Evolutionary conservation across 179 eudicot species (phyloP), one percentile per base, ranked within the genome.

Genomic region (Camellia oleifera): DNA sequence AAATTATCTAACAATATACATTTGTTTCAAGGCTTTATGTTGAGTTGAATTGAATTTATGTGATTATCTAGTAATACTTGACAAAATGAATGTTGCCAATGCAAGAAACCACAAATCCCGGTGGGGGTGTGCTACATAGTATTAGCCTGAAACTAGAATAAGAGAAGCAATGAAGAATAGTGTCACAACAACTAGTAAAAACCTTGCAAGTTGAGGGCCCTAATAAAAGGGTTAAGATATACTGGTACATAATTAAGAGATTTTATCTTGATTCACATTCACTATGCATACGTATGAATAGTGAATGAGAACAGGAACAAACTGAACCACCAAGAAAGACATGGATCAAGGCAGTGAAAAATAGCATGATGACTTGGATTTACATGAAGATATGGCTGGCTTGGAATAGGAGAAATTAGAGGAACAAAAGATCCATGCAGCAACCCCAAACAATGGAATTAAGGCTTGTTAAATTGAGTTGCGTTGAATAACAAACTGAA

Each of bases 141-240:
- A 62, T 62, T n/a, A 18, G 66, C 23, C 32, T 18, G 26, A 62
- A 32, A 62, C 66, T 62, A 6, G 26, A 62, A n/a, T 18, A 18
- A 62, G 66, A 18, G 10, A 58, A 58, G 62, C 62, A 58, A 14
- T 12, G 4, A 58, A 58, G 17, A 58, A 58, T 14, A 14, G 62
- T 58, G 62, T 11, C 40, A 32, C 40, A 1, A 4, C 62, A 58
- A 58, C 62, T 17, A 58, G 17, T 14, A 12, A 58, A 11, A 58
- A 62, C 26, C 66, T n/a, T n/a, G 66, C 66, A 62, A n/a, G 66
- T n/a, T n/a, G 32, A n/a, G 66, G 66, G 66, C 66, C 26, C 8
- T 62, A n/a, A 18, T n/a, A 62, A 5, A 32, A 32, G 40, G 40
- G 40, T 32, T 32, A 32, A 32, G 40, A 32, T 32, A 32, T 1